These are phyloP conservation scores for Pythium periplocum DNA, from an alignment of 352 stramenopile genomes.

Conservation along the genomic window DNA sequence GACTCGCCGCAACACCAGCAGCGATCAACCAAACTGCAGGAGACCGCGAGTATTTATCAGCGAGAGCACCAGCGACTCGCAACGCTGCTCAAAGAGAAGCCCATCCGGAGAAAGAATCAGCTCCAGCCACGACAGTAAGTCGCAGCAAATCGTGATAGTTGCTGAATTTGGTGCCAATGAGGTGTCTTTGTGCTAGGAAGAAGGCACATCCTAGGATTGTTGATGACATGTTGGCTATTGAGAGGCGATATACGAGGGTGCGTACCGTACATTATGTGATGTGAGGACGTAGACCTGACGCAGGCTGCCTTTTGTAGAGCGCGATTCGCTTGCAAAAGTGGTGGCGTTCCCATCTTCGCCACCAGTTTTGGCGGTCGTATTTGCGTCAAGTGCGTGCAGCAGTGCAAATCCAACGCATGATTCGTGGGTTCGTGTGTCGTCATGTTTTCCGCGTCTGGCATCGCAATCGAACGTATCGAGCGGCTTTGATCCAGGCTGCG, in stretches of 20 bases:
- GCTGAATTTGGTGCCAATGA: too few relatives aligned
- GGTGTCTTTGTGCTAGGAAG: constrained; percentile 13
- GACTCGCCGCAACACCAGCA: constrained; percentile 27
- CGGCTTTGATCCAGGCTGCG: constrained; percentile 48
- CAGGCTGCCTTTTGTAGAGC: neutral
- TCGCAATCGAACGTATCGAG: constrained; percentile 36
- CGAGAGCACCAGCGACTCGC: constrained; percentile 57
- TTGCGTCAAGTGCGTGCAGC: constrained; percentile 31
- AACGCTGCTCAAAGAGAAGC: constrained; percentile 1
- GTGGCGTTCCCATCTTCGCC: constrained; percentile 40
- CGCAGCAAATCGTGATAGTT: neutral
- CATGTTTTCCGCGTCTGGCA: constrained; percentile 48
- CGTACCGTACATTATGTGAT: neutral
- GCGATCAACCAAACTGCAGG: constrained; percentile 6
- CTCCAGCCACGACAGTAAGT: too few relatives aligned
- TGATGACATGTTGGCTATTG: constrained; percentile 65
- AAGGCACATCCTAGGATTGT: constrained; percentile 43
- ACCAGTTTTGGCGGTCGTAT: constrained; percentile 41
- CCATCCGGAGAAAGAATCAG: too few relatives aligned
- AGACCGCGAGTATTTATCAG: constrained; percentile 34
- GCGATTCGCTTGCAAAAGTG: constrained; percentile 43
- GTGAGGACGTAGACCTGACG: too few relatives aligned
- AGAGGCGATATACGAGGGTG: constrained; percentile 46
- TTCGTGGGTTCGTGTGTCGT: constrained; percentile 47
- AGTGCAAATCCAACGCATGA: constrained; percentile 50